Percentiles rank a stretch among this genome's conserved stretches.
These are phyloP conservation scores for Fusarium decemcellulare DNA, from an alignment of 2,329 filamentous ascomycete species.

Conservation along the genomic window DNA sequence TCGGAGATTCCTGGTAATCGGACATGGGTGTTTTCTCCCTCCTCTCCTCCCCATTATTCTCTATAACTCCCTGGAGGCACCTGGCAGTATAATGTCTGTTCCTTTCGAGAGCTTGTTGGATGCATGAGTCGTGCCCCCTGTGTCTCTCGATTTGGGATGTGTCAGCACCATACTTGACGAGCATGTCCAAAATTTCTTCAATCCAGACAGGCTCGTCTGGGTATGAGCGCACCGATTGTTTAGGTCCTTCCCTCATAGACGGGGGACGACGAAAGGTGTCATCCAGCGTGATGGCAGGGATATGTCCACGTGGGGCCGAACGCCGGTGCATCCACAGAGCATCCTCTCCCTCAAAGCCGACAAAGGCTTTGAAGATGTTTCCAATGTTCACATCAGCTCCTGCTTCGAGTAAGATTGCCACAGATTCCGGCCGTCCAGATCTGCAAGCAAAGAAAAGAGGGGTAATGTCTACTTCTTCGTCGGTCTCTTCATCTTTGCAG, in stretches of 20 bases:
- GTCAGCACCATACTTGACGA: constrained; percentile 32
- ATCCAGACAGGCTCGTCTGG: constrained; percentile 21
- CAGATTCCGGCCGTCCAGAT: constrained; percentile 46
- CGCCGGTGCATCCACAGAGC: neutral
- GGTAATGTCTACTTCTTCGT: neutral
- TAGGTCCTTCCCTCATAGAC: neutral
- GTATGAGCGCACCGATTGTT: no score
- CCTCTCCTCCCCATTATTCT: neutral
- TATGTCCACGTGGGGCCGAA: neutral
- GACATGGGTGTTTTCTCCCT: neutral
- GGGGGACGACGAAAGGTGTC: neutral
- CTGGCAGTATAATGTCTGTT: constrained; percentile 23
- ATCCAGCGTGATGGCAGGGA: neutral
- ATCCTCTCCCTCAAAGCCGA: constrained; percentile 33
- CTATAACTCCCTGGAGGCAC: neutral
- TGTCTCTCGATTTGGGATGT: constrained; percentile 1
- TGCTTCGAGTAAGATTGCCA: constrained; percentile 45
- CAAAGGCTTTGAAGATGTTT: constrained; percentile 34
- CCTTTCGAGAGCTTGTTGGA: neutral
- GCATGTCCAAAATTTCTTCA: constrained; percentile 44
- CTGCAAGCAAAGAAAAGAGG: constrained; percentile 47
- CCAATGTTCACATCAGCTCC: constrained; percentile 34
- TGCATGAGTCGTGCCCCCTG: neutral
- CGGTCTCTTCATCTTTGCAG: neutral
- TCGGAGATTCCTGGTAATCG: no score